phyloP scores from a whole-genome alignment of 352 stramenopile species.

The Phytophthora brassicae region DNA sequence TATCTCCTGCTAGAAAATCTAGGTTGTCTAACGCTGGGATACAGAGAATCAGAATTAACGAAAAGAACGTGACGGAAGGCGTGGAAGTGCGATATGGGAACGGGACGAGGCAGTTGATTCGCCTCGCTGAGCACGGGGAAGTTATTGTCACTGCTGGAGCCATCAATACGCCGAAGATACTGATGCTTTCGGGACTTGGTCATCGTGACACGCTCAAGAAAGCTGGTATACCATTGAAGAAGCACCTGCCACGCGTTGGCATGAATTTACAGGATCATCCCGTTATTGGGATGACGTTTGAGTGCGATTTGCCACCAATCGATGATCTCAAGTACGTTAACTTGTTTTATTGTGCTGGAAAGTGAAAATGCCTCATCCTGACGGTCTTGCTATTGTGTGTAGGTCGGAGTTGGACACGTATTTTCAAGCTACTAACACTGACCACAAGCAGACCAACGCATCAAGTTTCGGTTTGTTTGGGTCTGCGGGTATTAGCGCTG shows the following conservation, averaged over 20 bases:
- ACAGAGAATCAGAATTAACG: conserved; percentile 57
- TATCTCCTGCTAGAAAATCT: not conserved
- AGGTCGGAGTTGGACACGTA: conserved; percentile 52
- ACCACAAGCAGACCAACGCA: conserved; percentile 22
- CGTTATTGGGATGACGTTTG: conserved; percentile 76
- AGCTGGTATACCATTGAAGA: conserved; percentile 53
- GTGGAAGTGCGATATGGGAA: conserved; percentile 44
- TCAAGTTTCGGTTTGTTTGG: conserved; percentile 62
- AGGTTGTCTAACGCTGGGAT: not conserved
- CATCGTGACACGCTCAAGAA: conserved; percentile 43
- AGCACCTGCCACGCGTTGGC: conserved; percentile 74
- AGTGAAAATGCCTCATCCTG: not conserved
- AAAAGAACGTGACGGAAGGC: conserved; percentile 40
- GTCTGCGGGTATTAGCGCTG: conserved; percentile 67
- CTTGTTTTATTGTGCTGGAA: not conserved
- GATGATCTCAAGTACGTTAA: conserved; percentile 53
- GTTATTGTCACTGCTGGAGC: conserved; percentile 83
- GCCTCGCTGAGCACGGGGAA: conserved; percentile 40
- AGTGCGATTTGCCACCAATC: conserved; percentile 28
- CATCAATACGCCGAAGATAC: conserved; percentile 86
- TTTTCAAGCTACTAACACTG: conserved; percentile 37
- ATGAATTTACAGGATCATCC: conserved; percentile 91
- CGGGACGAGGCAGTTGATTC: conserved; percentile 41
- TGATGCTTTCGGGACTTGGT: conserved; percentile 73
- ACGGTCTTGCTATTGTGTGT: conserved; percentile 2